Evolutionary conservation across 352 stramenopile species (phyloP), one percentile per base, ranked within the genome.

Genomic region (Phytopythium boreale): DNA sequence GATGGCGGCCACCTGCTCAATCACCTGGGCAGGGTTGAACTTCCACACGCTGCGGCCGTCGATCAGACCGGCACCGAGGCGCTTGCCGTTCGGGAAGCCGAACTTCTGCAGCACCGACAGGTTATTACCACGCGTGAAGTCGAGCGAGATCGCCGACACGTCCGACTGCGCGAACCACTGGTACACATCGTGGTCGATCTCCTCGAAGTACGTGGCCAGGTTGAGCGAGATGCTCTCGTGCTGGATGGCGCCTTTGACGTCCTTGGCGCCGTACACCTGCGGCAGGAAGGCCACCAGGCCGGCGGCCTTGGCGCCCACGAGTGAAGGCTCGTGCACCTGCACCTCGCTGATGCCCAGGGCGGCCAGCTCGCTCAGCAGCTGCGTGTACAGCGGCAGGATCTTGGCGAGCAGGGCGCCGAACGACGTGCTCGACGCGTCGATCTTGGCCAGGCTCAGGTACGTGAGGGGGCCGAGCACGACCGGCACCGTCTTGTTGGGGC

Each of bases 21-120:
- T 43, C 22, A 92, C 65, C 41, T 80, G 78, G 14, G 78, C 68
- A 2, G 88, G 85, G 68, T 96, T 86, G 64, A 95, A 84, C 74
- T 93, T 95, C 92, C 92, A 97, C 62, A 97, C 85, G 64, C 80
- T 95, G n/a, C 91, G 89, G 53, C 82, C 85, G 70, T 97, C 89
- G 56, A 98, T 92, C 20, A 98, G 65, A 64, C 91, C 92, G 14
- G 87, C 89, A 52, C 90, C 90, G 14, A 98, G 87, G 34, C 81
- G 84, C 77, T 97, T 97, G 68, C 75, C 75, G 3, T 74, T 70
- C 11, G 89, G 88, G 70, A 97, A 96, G 17, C 89, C 90, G 60
- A 84, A 92, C 77, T 96, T 95, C 62, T 88, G 68, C 22, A 97
- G 70, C 51, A 97, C 67, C 24, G 70, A 79, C 27, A 96, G 65